These are phyloP conservation scores for Galium porrigens DNA, from an alignment of 305 asterid species.

Conservation along the genomic window DNA sequence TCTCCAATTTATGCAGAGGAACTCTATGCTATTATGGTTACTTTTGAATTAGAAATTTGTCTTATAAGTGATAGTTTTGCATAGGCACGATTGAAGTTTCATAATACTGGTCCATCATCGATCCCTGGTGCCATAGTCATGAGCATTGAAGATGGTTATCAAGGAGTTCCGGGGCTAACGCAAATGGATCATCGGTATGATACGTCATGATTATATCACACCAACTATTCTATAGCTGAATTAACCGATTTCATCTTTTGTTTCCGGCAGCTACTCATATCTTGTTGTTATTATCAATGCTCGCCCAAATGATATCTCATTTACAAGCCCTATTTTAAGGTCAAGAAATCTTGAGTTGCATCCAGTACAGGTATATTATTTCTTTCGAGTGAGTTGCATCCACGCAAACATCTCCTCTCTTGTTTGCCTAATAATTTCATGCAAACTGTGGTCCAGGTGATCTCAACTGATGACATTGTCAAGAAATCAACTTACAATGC, in stretches of 20 bases:
- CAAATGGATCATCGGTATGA: slow-evolving; percentile 64
- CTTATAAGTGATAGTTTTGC: slow-evolving; percentile 8
- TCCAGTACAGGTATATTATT: slow-evolving; percentile 55
- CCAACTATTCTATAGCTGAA: slow-evolving; percentile 9
- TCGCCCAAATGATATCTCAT: slow-evolving; percentile 41
- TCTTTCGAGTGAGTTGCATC: background rate
- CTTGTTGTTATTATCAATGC: slow-evolving; percentile 47
- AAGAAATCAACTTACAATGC: slow-evolving; percentile 54
- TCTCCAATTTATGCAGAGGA: background rate
- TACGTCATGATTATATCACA: background rate
- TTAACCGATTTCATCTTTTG: slow-evolving; percentile 10
- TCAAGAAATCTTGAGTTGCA: slow-evolving; percentile 55
- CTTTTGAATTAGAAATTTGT: background rate
- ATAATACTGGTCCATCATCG: slow-evolving; percentile 63
- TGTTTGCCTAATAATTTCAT: background rate
- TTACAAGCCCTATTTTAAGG: slow-evolving; percentile 35
- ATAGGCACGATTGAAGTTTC: slow-evolving; percentile 65
- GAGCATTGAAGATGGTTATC: slow-evolving; percentile 81
- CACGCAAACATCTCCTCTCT: background rate
- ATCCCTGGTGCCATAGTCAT: slow-evolving; percentile 64
- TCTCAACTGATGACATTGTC: slow-evolving; percentile 46
- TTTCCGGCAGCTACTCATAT: slow-evolving; percentile 48
- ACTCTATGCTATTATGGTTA: background rate
- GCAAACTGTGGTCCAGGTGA: slow-evolving; percentile 32
- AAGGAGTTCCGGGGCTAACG: slow-evolving; percentile 48